Conservation (phyloP, 2,329 filamentous ascomycete species). For the Neonectria magnoliae region DNA sequence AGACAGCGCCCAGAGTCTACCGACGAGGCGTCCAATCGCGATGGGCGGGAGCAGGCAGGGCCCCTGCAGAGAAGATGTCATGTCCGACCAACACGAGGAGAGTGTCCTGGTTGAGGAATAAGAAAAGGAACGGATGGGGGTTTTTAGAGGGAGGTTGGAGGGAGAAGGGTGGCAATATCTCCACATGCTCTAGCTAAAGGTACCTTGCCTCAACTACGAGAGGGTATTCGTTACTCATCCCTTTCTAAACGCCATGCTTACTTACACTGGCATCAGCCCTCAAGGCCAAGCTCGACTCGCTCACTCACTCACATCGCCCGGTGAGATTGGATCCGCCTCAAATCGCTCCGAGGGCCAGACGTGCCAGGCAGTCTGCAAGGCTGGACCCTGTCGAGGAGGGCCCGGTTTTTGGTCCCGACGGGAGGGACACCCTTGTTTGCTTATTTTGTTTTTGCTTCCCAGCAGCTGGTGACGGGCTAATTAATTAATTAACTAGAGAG, state of each 20-base stretch:
- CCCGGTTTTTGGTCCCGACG: conserved; percentile 18
- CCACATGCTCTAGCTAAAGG: no score
- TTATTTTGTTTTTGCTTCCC: conserved; percentile 4
- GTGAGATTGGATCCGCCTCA: conserved; percentile 24
- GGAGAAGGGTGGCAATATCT: not conserved
- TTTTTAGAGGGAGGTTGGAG: not conserved
- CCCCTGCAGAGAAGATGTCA: not conserved
- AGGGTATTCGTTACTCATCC: not conserved
- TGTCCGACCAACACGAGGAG: conserved; percentile 12
- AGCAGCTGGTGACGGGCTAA: not conserved
- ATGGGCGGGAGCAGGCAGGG: not conserved
- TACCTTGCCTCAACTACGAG: not conserved
- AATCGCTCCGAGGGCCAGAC: conserved; percentile 16
- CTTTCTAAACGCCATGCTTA: not conserved
- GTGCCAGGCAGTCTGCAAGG: conserved; percentile 13
- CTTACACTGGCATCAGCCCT: not conserved
- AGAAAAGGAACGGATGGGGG: not conserved
- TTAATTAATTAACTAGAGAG: not conserved
- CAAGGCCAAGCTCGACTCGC: not conserved
- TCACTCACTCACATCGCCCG: not conserved
- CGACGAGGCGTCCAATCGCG: conserved; percentile 37
- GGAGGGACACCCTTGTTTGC: conserved; percentile 26
- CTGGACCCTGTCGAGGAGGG: conserved; percentile 22
- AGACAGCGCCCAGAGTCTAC: conserved; percentile 23
- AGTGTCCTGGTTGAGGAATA: conserved; percentile 10